Evolutionary conservation across 257 asterid genomes (phyloP).

Genomic region (Nicotiana attenuata): DNA sequence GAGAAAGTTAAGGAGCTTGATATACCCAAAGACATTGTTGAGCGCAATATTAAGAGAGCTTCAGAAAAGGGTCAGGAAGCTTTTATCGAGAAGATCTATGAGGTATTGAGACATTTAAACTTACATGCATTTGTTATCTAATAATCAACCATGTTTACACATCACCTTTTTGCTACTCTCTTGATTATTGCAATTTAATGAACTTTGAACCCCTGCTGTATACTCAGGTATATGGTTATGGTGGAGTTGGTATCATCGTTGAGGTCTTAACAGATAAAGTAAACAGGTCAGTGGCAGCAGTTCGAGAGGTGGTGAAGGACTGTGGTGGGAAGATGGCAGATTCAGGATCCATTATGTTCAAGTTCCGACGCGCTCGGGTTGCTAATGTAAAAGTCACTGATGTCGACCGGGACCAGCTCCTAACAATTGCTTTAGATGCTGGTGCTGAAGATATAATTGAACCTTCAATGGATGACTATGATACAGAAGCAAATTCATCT

Average conservation of each 20-base stretch:
- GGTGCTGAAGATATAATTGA: slow-evolving; percentile 89
- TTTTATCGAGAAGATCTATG: slow-evolving; percentile 76
- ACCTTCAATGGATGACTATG: slow-evolving; percentile 58
- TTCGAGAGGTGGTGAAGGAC: slow-evolving; percentile 71
- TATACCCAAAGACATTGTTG: slow-evolving; percentile 78
- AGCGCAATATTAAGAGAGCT: slow-evolving; percentile 85
- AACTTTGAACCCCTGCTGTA: not conserved
- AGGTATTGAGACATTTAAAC: slow-evolving; percentile 36
- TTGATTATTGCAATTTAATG: slow-evolving; percentile 1
- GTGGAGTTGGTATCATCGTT: slow-evolving; percentile 84
- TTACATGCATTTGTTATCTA: not conserved
- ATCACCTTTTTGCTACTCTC: slow-evolving; percentile 1
- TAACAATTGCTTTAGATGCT: slow-evolving; percentile 78
- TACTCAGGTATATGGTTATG: slow-evolving; percentile 79
- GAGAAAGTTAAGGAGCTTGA: slow-evolving; percentile 94
- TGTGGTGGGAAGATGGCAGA: slow-evolving; percentile 91
- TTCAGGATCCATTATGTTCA: slow-evolving; percentile 88
- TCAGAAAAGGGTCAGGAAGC: slow-evolving; percentile 90
- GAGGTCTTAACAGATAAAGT: slow-evolving; percentile 84
- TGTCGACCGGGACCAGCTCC: slow-evolving; percentile 62
- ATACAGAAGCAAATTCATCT: slow-evolving; percentile 50
- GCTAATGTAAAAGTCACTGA: slow-evolving; percentile 58
- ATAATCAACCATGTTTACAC: not conserved
- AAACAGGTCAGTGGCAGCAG: slow-evolving; percentile 66
- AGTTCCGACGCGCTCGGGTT: slow-evolving; percentile 76